Evolutionary conservation across 108 stramenopile genomes (phyloP), one percentile per base, ranked within the genome.

Genomic region (Nitzschia putrida): DNA sequence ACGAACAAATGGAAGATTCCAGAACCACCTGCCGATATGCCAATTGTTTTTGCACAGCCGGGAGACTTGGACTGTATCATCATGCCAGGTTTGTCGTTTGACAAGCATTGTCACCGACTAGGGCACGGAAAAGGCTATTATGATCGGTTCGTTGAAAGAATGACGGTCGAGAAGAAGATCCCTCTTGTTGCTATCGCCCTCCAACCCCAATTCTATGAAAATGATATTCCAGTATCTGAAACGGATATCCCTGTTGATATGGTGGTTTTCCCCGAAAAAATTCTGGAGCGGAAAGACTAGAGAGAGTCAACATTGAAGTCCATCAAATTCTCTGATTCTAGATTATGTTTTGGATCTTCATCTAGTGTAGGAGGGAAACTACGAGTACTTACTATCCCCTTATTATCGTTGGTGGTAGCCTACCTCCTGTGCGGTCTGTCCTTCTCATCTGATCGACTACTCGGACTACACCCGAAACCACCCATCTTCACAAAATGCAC

Each of bases 61-160:
- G 91, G 91, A 40, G 91, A 91, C 54, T 82, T 95, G 41, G 92
- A 95, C 74, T 54, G 93, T 2, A 47, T 95, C 6, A 65, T 95
- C 41, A 85, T 95, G 47, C 94, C 94, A n/a, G 94, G 94, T 22
- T 56, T 93, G 37, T 90, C 84, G 0, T 95, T 95, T 67, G 94
- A 95, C 72, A 21, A 53, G 11, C 55, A 74, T 14, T 76, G 85
- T 11, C 74, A 83, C 64, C 75, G 94, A 29, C 51, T 95, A 14
- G 94, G 94, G 7, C 94, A 95, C 66, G 94, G 94, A 3, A 95
- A 93, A 68, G 94, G 94, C 53, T 95, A 95, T 70, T 95, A 95
- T 64, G 94, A 95, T 85, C 72, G 94, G 41, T 95, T 92, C 69
- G 84, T 95, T 56, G 74, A 77, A n/a, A 76, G 78, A 25, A 92